These are phyloP conservation scores for Boletus rufocinnamomeus DNA, from an alignment of 768 basidiomycete genomes.

Conservation along the genomic window DNA sequence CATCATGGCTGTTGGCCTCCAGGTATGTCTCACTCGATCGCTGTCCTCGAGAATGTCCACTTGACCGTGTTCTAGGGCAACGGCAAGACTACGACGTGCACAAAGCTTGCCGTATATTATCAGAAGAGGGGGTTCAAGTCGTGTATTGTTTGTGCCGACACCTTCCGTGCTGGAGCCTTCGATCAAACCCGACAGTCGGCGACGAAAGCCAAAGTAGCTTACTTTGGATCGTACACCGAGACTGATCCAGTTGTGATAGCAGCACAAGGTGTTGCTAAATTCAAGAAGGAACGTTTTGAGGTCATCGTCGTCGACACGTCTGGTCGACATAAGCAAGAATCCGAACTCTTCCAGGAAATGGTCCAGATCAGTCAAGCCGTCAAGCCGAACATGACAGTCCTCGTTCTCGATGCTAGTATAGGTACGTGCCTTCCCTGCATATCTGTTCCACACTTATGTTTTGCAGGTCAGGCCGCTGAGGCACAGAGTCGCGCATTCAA, in stretches of 20 bases:
- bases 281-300: slow-evolving; percentile 97
- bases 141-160: slow-evolving; percentile 97
- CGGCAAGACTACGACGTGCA: slow-evolving; percentile 99
- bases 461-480: slow-evolving; percentile 91
- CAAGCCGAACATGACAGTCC: slow-evolving; percentile 93
- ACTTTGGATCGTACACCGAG: slow-evolving; percentile 99
- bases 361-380: slow-evolving; percentile 93
- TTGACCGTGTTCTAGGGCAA: slow-evolving; percentile 65
- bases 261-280: slow-evolving; percentile 91
- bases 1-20: slow-evolving; percentile 96
- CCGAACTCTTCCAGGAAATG: slow-evolving; percentile 97
- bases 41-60: background rate
- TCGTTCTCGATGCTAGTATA: slow-evolving; percentile 96
- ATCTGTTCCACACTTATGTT: background rate
- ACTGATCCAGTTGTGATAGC: slow-evolving; percentile 97
- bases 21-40: slow-evolving; percentile 51
- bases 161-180: slow-evolving; percentile 98
- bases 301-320: slow-evolving; percentile 99
- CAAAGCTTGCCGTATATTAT: slow-evolving; percentile 97
- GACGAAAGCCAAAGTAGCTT: slow-evolving; percentile 97
- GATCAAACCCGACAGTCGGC: slow-evolving; percentile 99
- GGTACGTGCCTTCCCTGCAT: slow-evolving; percentile 43
- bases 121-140: slow-evolving; percentile 97
- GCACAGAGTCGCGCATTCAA: slow-evolving; percentile 97
- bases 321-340: slow-evolving; percentile 95